Base-by-base conservation (phyloP, 345 rosid species). In the Citrus mangshanensis region DNA sequence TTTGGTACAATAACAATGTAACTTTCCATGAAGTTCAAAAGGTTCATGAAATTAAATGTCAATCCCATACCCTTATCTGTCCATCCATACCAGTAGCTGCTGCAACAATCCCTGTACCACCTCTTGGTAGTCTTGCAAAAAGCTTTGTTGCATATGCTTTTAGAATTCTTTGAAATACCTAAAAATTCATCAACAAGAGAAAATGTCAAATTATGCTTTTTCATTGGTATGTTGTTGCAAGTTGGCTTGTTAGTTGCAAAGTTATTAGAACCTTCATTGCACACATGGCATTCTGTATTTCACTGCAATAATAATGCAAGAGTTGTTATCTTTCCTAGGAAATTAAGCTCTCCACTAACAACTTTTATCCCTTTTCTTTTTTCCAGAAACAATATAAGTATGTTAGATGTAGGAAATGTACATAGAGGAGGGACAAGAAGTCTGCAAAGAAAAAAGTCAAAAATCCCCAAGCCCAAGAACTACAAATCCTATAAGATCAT, bases 11-110 rank as follows among this genome's bases (percentile, higher is more conserved):
- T 63, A 30, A 28, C 18, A 25, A 81, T 35, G 37, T 5, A 19
- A 59, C 51, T 58, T 56, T 24, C 62, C 51, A 69, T 34, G 35
- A 69, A 73, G 30, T 16, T 18, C 19, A 75, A 46, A 62, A 28
- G 16, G 14, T 32, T 3, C 14, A 38, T 2, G 21, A 27, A 62
- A 8, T 40, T 38, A 25, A 74, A 27, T 28, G 19, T 63, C 24
- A 27, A 30, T 10, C 58, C 30, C 49, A 40, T 78, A 96, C 99
- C 97, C 93, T 96, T 89, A 96, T 96, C 82, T 91, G 98, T 67
- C 97, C 93, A 75, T 96, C 99, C 90, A 91, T 91, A 75, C 99
- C 98, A 10, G 99, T 96, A 66, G 99, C 99, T 69, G 99, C 97
- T 32, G 99, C 99, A 83, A 96, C 99, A 75, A 96, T 89, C 71